Base-by-base conservation (phyloP, 495 filamentous ascomycete species). In the Paragyromitra xinjiangensis region DNA sequence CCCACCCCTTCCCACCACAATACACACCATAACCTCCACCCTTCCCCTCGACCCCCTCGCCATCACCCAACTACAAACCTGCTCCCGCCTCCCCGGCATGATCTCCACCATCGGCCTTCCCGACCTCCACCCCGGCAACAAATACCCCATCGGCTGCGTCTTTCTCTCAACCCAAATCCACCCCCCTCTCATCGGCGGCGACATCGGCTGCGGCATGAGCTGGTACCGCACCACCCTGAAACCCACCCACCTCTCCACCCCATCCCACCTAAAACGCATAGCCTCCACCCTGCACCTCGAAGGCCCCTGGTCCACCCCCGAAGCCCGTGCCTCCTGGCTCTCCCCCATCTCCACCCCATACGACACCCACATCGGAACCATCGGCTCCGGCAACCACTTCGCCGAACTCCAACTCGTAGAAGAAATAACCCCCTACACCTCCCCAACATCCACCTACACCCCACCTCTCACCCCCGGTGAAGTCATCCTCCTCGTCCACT, bases 141-240 rank as follows among this genome's bases (percentile, higher is more conserved):
- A 84, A 55, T 85, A 83, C 26, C 84, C 84, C 1, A 83, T 85
- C 16, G 84, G 84, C 3, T 83, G 83, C 9, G 80, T 83, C 1
- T 85, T 85, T 44, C 75, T 84, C 14, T 83, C 82, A 3, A 80
- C 81, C 39, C 84, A 81, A 64, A 81, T 85, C 29, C 83, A 84
- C 53, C 84, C 84, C 8, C 82, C 84, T n/a, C 67, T 85, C 2
- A 84, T 85, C 9, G 84, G 84, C 9, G 78, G 84, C 11, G 84
- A 85, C 61, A 85, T 85, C 63, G 84, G 83, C 8, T 85, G 84
- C 51, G 84, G 84, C 0, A 85, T 85, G 84, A 78, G 82, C 6
- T 84, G 81, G 79, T 85, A 84, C 59, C 80, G 81, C 53, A 83
- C 83, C 12, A 75, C 48, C 0, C 82, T 85, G 1, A 81, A 80